A percentile compares a stretch with the other conserved stretches of the same genome.
These are phyloP conservation scores for Clohesyomyces aquaticus DNA, from an alignment of 495 filamentous ascomycete species.

Conservation along the genomic window DNA sequence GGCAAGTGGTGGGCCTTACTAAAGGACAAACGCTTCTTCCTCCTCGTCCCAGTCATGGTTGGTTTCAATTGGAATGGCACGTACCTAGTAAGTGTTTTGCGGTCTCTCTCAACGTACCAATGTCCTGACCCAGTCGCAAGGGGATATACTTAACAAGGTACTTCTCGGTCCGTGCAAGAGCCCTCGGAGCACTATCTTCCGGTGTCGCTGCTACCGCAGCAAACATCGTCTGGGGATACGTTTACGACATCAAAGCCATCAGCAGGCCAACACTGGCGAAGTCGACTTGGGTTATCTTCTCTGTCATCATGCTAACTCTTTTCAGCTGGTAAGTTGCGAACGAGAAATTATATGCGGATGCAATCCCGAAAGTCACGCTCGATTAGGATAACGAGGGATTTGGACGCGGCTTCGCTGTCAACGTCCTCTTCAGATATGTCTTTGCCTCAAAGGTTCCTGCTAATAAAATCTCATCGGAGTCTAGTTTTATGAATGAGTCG, in stretches of 20 bases:
- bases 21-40: constrained; percentile 54
- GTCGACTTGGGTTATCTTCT: constrained; percentile 44
- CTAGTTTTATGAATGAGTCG: constrained; percentile 50
- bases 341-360: constrained; percentile 46
- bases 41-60: constrained; percentile 60
- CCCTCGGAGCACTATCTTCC: constrained; percentile 55
- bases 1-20: constrained; percentile 53
- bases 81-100: too few species aligned
- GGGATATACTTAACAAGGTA: constrained; percentile 65
- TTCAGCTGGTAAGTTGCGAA: constrained; percentile 52
- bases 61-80: constrained; percentile 60
- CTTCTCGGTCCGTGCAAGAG: constrained; percentile 60
- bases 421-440: constrained; percentile 46
- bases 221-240: constrained; percentile 55
- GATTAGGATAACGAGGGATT: constrained; percentile 51
- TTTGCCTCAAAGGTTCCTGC: constrained; percentile 19
- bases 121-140: too few species aligned
- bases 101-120: too few species aligned
- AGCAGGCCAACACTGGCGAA: constrained; percentile 46
- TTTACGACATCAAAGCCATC: constrained; percentile 51
- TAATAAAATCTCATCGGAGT: neutral
- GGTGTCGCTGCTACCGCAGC: constrained; percentile 55
- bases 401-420: constrained; percentile 49
- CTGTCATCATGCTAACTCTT: constrained; percentile 27
- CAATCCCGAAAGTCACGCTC: constrained; percentile 41